Evolutionary conservation across 139 green algal species (phyloP), one percentile per base, ranked within the genome.

Genomic region (Volvox reticuliferus): DNA sequence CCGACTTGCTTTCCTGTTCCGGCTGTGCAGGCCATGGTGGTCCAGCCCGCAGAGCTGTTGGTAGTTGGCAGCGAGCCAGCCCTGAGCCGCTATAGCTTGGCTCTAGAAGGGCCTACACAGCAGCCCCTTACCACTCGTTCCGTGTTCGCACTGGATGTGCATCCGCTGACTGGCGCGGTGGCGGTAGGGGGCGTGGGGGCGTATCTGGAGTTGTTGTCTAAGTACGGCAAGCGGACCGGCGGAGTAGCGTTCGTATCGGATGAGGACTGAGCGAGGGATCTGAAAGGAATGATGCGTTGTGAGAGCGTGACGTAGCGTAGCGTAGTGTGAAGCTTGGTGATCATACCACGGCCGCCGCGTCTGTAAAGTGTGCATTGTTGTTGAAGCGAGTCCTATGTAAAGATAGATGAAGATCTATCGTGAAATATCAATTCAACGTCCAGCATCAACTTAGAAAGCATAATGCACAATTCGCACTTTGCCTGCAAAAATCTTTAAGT

Each of bases 141-240:
- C 0, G 73, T 68, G 33, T 92, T 87, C 36, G 82, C n/a, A 9
- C 24, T 92, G 73, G 89, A 80, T 6, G 62, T 89, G 30, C 73
- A 86, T 55, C 82, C 89, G 36, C 37, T 12, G n/a, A 78, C 6
- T 36, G 89, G 89, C 0, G 73, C 35, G 24, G 68, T 92, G 85
- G 89, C 89, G 44, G 67, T 92, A 26, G 71, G 82, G 30, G 89
- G 89, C 16, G 30, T 28, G 14, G 73, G 82, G 1, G 89, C 44
- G 0, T 24, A n/a, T 28, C 55, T 89, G 36, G 73, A 85, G 44
- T 16, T 92, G 61, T 33, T 92, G 73, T 89, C 81, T 16, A 37
- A 50, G 33, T 92, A 89, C 65, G 89, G 89, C 69, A 89, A 89
- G 85, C 68, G 81, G 69, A 82, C 44, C 2, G 85, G 85, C 18